Evolutionary conservation across 768 basidiomycete species (phyloP).

Genomic region (Agaricus blazei): DNA sequence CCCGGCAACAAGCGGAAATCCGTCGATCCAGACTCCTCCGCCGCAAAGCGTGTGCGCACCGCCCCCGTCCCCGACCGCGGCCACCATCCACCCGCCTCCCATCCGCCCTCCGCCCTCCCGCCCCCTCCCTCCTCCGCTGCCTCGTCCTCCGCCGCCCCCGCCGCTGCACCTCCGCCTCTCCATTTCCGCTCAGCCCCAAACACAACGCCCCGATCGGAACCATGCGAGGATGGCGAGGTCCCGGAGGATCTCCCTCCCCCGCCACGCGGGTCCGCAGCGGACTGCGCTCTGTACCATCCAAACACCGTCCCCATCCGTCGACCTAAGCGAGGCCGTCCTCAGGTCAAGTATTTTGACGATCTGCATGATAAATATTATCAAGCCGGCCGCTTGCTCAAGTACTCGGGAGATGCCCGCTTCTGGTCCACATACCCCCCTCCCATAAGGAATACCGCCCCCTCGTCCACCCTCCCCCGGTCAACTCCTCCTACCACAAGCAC

Average conservation of each 20-base stretch:
- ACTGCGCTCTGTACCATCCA: slow-evolving; percentile 12
- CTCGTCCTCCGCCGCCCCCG: no score
- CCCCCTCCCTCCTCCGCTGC: slow-evolving; percentile 15
- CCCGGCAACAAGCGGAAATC: slow-evolving; percentile 45
- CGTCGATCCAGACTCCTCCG: slow-evolving; percentile 33
- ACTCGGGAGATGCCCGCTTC: slow-evolving; percentile 76
- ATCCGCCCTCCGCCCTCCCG: slow-evolving; percentile 19
- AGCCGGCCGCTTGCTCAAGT: slow-evolving; percentile 73
- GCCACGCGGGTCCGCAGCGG: slow-evolving; percentile 15
- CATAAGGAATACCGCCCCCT: slow-evolving; percentile 64
- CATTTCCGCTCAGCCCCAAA: slow-evolving; percentile 15
- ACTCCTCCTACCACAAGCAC: slow-evolving; percentile 69
- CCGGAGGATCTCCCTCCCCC: slow-evolving; percentile 28
- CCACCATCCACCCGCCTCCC: slow-evolving; percentile 20
- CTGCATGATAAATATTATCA: slow-evolving; percentile 68
- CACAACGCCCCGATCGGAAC: slow-evolving; percentile 32
- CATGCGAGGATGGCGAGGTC: slow-evolving; percentile 52
- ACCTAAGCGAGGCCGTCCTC: slow-evolving; percentile 56
- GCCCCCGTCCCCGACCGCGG: slow-evolving; percentile 23
- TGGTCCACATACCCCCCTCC: slow-evolving; percentile 66
- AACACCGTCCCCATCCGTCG: slow-evolving; percentile 56
- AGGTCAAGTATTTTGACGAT: slow-evolving; percentile 44
- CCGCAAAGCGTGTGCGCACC: slow-evolving; percentile 39
- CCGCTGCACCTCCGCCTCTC: slow-evolving; percentile 17
- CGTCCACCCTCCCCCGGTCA: slow-evolving; percentile 54